Base-by-base conservation (phyloP, 177 flowering plant species). In the Vitis hybrid region DNA sequence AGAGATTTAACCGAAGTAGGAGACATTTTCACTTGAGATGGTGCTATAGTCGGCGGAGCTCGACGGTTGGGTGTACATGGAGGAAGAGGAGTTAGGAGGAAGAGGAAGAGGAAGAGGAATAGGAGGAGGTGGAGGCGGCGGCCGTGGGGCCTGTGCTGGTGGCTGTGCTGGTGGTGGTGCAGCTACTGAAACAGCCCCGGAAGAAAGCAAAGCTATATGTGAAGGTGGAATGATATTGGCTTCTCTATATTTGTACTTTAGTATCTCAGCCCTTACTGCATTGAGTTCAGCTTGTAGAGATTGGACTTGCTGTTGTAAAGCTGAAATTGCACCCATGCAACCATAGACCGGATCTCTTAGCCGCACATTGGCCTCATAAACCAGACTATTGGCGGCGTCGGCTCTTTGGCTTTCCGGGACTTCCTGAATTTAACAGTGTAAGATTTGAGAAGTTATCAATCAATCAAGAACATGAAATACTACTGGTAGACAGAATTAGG, bases 251-350 rank as follows among this genome's bases (percentile, higher is more conserved):
- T 85, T 90, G 84, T 81, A 87, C 50, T 81, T 90, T 18, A 92
- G 65, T 68, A 94, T 90, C 78, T 92, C 96, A 50, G 82, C 78
- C 76, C 92, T 83, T 30, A 91, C 88, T 13, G 85, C 84, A 70
- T 86, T 80, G 12, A 94, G 88, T 73, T 94, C 94, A 1, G 88
- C 86, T 70, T 92, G 94, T 46, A 94, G 71, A 2, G 89, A 52
- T 71, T 91, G 92, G 52, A 92, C 82, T 82, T 94, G 91, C 57
- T 87, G 94, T 68, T 94, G 97, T 67, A 94, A 78, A 24, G 91
- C 86, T 24, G 92, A 89, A 15, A 94, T 94, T 50, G 92, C 93
- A 62, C 97, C 98, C 97, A 91, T 89, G 87, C 98, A 94, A 9
- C 98, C 98, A 63, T 94, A 88, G 1, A 94, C 93, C 13, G 97